Conservation (phyloP, 2,329 filamentous ascomycete genomes). For the Calonectria leucothoes region DNA sequence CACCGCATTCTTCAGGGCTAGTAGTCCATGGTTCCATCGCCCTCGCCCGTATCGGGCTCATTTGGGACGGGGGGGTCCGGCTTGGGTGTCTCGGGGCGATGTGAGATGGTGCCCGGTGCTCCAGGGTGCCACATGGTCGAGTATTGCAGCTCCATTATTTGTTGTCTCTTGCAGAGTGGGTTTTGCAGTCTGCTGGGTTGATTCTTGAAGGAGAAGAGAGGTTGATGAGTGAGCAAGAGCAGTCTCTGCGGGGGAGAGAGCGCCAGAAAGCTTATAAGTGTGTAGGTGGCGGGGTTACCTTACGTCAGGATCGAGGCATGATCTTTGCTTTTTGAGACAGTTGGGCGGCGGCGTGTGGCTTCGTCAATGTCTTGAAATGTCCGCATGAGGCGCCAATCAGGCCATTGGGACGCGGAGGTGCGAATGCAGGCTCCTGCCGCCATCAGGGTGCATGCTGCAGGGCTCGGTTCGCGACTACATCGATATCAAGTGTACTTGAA, state of each 20-base stretch:
- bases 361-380: constrained; percentile 5
- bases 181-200: not conserved
- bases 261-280: constrained; percentile 23
- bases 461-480: not conserved
- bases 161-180: not conserved
- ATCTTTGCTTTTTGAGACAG: constrained; percentile 7
- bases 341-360: constrained; percentile 5
- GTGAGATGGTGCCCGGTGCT: constrained; percentile 17
- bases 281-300: constrained; percentile 9
- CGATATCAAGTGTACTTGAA: not conserved
- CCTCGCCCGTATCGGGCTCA: constrained; percentile 45
- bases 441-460: constrained; percentile 28
- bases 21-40: constrained; percentile 47
- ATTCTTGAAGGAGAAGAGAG: not conserved
- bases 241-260: constrained; percentile 1
- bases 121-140: not conserved
- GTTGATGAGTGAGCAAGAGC: not conserved
- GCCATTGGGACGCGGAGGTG: constrained; percentile 24
- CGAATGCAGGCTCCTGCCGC: constrained; percentile 20
- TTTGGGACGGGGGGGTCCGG: constrained; percentile 44
- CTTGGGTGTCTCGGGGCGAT: constrained; percentile 48
- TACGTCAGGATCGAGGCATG: constrained; percentile 21
- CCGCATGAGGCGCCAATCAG: constrained; percentile 30
- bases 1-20: constrained; percentile 7
- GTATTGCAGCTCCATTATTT: constrained; percentile 18